Base-by-base conservation (phyloP, 1,139 yeast genomes). In the Taiozyma sp. region DNA sequence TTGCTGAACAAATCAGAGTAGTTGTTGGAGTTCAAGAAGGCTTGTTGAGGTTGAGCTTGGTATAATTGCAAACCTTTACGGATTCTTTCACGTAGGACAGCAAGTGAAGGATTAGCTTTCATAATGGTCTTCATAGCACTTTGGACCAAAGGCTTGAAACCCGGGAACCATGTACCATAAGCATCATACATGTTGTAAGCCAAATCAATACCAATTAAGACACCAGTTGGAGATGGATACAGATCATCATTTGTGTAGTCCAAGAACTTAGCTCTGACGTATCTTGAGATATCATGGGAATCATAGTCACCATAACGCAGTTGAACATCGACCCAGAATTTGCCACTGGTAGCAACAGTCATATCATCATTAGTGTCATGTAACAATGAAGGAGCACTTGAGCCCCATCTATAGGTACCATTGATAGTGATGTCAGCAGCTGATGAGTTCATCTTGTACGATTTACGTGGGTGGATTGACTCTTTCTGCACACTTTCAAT, bases 141-240 rank as follows among this genome's bases (percentile, higher is more conserved):
- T 63, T 88, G 96, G 72, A 93, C 75, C 62, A 95, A 73, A 5
- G 91, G 89, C 66, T 95, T 95, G 67, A 93, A 72, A 1, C 98
- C 98, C 4, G 95, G 93, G 71, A 93, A 88, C 98, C 99, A 95
- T 62, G 89, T 90, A 37, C 99, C 99, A 68, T 89, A 95, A 0
- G 96, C 93, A 67, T 90, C 97, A 64, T 88, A 90, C 85, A 90
- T 88, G 67, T 93, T 93, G 67, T 95, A 95, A 0, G 99, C 97
- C 60, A 95, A 74, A 68, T 95, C 99, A 57, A 95, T 79, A 30
- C 95, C 96, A 48, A 95, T 78, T 76, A 93, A 81, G 5, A 88
- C 76, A 56, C 99, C 99, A 0, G 97, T 88, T 2, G 97, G 91
- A 0, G 96, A 85, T 3, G 99, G 99, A 63, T 95, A 95, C 48